phyloP scores from a whole-genome alignment of 257 asterid genomes.

The Sherardia arvensis region DNA sequence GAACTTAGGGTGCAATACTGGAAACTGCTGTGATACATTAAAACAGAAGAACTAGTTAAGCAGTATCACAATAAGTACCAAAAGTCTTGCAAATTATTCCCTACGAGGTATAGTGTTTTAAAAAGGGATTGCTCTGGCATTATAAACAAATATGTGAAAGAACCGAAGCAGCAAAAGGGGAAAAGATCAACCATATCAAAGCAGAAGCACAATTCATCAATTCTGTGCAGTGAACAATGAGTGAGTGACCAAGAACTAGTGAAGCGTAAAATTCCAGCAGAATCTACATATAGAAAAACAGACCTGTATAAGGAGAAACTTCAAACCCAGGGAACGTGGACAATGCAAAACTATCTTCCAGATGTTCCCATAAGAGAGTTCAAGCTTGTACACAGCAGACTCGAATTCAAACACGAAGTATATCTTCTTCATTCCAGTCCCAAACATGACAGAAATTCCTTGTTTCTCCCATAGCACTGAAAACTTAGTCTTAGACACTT shows the following conservation, averaged over 20 bases:
- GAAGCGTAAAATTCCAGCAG: background rate
- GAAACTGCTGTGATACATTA: background rate
- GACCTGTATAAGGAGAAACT: slow-evolving; percentile 70
- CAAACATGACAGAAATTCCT: slow-evolving; percentile 41
- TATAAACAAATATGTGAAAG: too few species aligned
- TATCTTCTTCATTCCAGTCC: slow-evolving; percentile 51
- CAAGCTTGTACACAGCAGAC: slow-evolving; percentile 48
- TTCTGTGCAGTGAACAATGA: too few species aligned
- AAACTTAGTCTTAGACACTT: slow-evolving; percentile 36
- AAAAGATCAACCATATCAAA: background rate
- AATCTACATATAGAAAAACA: background rate
- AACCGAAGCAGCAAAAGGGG: background rate
- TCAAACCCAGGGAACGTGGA: slow-evolving; percentile 19
- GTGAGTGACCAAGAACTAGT: too few species aligned
- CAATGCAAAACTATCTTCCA: slow-evolving; percentile 56
- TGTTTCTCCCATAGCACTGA: slow-evolving; percentile 36
- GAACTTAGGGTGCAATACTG: too few species aligned
- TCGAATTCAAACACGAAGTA: slow-evolving; percentile 22
- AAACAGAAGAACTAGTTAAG: background rate
- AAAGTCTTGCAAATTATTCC: background rate
- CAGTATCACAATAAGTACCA: background rate
- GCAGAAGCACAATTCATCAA: too few species aligned
- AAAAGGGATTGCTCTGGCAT: background rate
- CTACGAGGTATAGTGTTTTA: background rate
- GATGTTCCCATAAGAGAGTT: slow-evolving; percentile 57